Base-by-base conservation (phyloP, 805 yeast species). In the Lachancea sp. region DNA sequence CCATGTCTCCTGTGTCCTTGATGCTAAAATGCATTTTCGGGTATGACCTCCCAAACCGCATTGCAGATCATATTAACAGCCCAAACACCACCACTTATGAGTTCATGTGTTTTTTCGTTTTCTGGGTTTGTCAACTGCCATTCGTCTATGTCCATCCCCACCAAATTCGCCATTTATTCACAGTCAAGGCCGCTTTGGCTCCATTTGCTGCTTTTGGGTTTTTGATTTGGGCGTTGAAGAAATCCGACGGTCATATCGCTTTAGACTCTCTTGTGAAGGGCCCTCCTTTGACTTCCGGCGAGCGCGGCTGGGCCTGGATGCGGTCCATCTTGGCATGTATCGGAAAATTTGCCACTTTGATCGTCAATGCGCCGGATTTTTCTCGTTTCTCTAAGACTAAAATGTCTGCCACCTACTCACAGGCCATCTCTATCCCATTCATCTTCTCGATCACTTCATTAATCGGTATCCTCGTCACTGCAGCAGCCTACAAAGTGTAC, bases 361-460 rank as follows among this genome's bases (percentile, higher is more conserved):
- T 88, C 55, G 74, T 83, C 40, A 87, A 87, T 64, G 84, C 92
- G 12, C 94, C 96, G 1, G 96, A 87, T 68, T 87, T 87, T 62
- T 73, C 95, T 19, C 76, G 96, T 61, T 81, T 86, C 64, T 83
- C 95, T 8, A 73, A 70, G 47, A 78, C 76, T 17, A 69, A 72
- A 38, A 60, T 52, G 31, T 65, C 75, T 16, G 70, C 80, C 3
- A 53, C 68, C n/a, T 68, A 71, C 60, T 72, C 86, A 2, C 87
- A 80, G 60, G 55, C 70, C 32, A 54, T 82, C 29, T 69, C 90
- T 2, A 77, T 88, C 46, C 95, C 96, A 25, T 45, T 83, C 16
- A 74, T 85, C 51, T 87, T 85, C 63, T 81, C 88, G 3, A 54
- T 86, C 43, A 87, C 95, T 24, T 80, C 94, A 4, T 70, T 88